Evolutionary conservation across 2,329 filamentous ascomycete species (phyloP).

Genomic region (Sporothrix protearum): DNA sequence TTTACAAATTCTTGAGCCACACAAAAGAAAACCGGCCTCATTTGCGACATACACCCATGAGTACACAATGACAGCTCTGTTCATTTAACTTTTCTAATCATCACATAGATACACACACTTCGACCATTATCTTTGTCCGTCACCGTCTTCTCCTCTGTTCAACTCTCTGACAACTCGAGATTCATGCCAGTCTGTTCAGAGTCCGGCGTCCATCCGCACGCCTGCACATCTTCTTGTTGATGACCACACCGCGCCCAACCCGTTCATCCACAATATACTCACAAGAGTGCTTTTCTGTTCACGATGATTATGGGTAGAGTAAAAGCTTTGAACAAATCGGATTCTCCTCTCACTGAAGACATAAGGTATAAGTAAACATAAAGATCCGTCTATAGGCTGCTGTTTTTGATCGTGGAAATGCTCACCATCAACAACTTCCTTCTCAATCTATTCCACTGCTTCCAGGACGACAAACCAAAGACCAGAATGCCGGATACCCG

Average conservation of each 20-base stretch:
- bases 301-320: neutral
- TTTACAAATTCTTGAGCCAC: neutral
- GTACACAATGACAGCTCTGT: neutral
- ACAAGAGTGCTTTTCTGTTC: neutral
- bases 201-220: too few relatives aligned
- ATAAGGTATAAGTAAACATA: neutral
- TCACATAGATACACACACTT: too few relatives aligned
- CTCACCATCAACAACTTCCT: neutral
- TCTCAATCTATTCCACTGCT: neutral
- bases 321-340: neutral
- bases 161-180: too few relatives aligned
- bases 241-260: neutral
- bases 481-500: neutral
- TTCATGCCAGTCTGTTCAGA: too few relatives aligned
- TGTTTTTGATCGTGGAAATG: neutral
- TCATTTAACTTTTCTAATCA: too few relatives aligned
- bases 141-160: too few relatives aligned
- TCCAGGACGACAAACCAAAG: neutral
- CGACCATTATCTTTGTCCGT: too few relatives aligned
- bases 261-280: neutral
- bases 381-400: neutral
- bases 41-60: neutral
- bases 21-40: neutral
- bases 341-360: neutral
- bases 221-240: too few relatives aligned